Evolutionary conservation across 2,329 filamentous ascomycete species (phyloP).

Genomic region (Sporothrix pseudoabietina): DNA sequence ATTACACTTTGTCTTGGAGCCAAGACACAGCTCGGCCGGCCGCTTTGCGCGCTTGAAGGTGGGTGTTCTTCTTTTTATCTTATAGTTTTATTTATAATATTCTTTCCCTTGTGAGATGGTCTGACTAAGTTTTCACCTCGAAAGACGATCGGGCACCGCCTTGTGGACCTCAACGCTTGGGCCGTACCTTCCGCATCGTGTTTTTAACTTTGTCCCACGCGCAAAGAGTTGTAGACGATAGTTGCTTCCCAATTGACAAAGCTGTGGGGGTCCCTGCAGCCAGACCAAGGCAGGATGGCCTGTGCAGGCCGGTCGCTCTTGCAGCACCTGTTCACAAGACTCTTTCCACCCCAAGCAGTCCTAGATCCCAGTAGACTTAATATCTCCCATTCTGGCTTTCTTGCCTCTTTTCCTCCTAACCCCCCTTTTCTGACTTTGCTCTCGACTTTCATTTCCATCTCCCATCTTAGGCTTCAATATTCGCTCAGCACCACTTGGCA

Average conservation of each 20-base stretch:
- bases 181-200: conserved; percentile 7
- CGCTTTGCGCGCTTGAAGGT: background rate
- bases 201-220: background rate
- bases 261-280: conserved; percentile 9
- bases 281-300: conserved; percentile 1
- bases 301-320: background rate
- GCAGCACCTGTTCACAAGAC: background rate
- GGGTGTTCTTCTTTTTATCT: background rate
- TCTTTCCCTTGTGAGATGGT: background rate
- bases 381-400: conserved; percentile 10
- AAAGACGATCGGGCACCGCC: background rate
- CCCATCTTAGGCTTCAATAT: background rate
- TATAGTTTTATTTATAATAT: background rate
- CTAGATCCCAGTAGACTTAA: background rate
- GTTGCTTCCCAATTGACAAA: background rate
- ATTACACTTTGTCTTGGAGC: background rate
- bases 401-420: conserved; percentile 4
- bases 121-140: conserved; percentile 14
- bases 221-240: background rate
- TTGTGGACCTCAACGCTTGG: background rate
- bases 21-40: background rate
- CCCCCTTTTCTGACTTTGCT: background rate
- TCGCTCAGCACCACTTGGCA: background rate
- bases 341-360: background rate
- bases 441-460: background rate